Evolutionary conservation across 1,284 basidiomycete genomes (phyloP).

Genomic region (Vanrija pseudolonga): DNA sequence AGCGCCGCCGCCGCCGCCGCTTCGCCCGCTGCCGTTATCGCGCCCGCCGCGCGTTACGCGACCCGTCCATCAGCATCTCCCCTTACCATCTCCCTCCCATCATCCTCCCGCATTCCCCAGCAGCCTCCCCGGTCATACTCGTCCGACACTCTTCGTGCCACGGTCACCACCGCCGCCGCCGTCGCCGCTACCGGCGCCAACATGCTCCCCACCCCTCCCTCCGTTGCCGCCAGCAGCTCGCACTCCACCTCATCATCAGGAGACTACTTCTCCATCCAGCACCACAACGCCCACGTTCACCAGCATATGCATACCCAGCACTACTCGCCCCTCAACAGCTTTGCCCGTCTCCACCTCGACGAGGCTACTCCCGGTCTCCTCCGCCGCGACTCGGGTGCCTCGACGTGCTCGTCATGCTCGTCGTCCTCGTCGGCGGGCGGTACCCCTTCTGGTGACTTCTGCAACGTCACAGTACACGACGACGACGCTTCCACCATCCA

Average conservation of each 20-base stretch:
- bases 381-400: conserved; percentile 11
- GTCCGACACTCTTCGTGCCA: too few relatives aligned
- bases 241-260: background rate
- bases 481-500: background rate
- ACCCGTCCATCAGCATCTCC: conserved; percentile 8
- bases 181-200: too few relatives aligned
- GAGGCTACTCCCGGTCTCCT: conserved; percentile 11
- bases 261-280: conserved; percentile 14
- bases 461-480: conserved; percentile 1
- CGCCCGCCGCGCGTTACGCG: background rate
- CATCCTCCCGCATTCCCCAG: conserved; percentile 6
- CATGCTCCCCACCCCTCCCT: too few relatives aligned
- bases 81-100: conserved; percentile 1
- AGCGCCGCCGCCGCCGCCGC: conserved; percentile 10
- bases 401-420: conserved; percentile 13
- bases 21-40: conserved; percentile 1
- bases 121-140: background rate
- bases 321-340: conserved; percentile 8
- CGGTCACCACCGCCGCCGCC: too few relatives aligned
- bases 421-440: background rate
- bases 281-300: conserved; percentile 1
- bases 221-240: too few relatives aligned
- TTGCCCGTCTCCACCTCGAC: conserved; percentile 13
- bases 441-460: conserved; percentile 4
- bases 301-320: conserved; percentile 1